Conservation (phyloP, 306 rosid species). For the Acacia acuminata region DNA sequence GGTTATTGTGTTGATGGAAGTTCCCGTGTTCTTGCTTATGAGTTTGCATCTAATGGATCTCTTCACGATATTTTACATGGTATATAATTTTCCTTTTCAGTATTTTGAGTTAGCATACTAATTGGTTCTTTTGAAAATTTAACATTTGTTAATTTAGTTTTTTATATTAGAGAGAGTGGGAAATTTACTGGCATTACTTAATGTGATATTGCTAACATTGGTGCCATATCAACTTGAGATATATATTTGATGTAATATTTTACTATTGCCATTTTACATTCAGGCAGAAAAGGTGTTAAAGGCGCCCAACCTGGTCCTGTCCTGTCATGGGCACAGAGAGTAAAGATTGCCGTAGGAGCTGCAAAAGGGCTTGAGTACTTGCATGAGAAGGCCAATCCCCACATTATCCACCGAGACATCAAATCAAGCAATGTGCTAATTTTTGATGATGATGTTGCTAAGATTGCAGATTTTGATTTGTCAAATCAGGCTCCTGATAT, state of each 20-base stretch:
- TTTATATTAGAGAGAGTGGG: background rate
- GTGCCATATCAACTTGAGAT: conserved; percentile 14
- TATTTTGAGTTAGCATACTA: conserved; percentile 5
- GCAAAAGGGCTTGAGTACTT: conserved; percentile 88
- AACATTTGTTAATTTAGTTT: background rate
- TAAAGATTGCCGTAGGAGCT: conserved; percentile 92
- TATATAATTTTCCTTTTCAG: conserved; percentile 32
- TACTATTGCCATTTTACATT: conserved; percentile 21
- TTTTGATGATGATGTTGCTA: conserved; percentile 85
- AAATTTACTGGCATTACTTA: background rate
- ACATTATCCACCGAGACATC: conserved; percentile 82
- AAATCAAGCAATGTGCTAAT: conserved; percentile 88
- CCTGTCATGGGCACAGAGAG: conserved; percentile 84
- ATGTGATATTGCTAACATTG: background rate
- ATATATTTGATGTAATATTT: conserved; percentile 5
- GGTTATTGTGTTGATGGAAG: conserved; percentile 83
- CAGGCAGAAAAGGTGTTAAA: conserved; percentile 94
- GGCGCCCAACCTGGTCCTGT: conserved; percentile 97
- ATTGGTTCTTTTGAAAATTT: background rate
- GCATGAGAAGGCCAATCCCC: conserved; percentile 86
- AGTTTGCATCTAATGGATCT: conserved; percentile 92
- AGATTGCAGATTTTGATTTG: conserved; percentile 92
- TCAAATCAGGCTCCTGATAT: conserved; percentile 97
- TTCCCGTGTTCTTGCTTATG: conserved; percentile 79
- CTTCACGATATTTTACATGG: conserved; percentile 95